Evolutionary conservation across 208 protist genomes (phyloP).

Genomic region (Acanthamoeba sp.): DNA sequence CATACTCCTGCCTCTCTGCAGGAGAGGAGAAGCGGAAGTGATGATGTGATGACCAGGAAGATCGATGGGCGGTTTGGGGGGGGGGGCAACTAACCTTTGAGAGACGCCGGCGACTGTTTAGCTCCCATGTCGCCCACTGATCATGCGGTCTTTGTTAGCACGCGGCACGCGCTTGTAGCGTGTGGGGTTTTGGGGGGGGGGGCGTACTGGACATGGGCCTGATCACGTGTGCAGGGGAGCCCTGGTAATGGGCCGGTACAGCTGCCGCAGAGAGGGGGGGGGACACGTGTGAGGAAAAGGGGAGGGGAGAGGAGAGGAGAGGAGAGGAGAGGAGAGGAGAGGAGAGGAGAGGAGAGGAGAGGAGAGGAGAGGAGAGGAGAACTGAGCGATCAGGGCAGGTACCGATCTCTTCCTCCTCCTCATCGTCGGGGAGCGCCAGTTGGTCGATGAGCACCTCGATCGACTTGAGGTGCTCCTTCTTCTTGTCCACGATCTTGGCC

Average conservation of each 20-base stretch:
- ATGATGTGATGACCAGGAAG: too few species aligned
- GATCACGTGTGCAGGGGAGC: too few species aligned
- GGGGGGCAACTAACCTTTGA: background rate
- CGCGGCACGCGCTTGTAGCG: background rate
- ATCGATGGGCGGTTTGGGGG: too few species aligned
- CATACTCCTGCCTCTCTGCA: constrained; percentile 62
- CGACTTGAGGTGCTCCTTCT: constrained; percentile 13
- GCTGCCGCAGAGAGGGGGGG: background rate
- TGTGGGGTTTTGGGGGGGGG: background rate
- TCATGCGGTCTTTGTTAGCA: background rate
- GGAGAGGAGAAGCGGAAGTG: background rate
- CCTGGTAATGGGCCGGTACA: background rate
- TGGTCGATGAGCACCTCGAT: constrained; percentile 48
- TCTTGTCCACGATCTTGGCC: constrained; percentile 21
- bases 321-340: too few species aligned
- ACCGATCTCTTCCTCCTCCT: background rate
- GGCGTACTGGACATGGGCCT: background rate
- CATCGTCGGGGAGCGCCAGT: constrained; percentile 2
- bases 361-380: too few species aligned
- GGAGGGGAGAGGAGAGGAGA: background rate
- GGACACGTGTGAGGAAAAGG: background rate
- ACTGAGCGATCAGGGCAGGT: background rate
- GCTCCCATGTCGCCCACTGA: background rate
- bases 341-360: too few species aligned
- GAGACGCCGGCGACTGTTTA: background rate